A percentile compares a stretch with the other conserved stretches of the same genome.
Conservation (phyloP, 352 stramenopile genomes). For the Pythium folliculosum region DNA sequence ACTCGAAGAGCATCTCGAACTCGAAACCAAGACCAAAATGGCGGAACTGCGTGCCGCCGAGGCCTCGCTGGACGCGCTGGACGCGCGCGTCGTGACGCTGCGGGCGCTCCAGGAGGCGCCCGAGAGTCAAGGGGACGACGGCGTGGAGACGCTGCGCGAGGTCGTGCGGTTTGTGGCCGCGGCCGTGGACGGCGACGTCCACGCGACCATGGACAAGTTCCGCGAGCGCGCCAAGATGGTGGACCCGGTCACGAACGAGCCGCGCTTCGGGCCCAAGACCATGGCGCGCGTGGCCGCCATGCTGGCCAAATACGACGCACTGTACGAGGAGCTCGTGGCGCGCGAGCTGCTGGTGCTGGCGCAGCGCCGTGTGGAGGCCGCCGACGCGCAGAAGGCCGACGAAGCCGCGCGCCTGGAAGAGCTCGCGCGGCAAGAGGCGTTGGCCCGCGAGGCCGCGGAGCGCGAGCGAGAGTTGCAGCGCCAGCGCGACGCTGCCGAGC, state of each 20-base stretch:
- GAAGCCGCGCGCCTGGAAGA: constrained; percentile 23
- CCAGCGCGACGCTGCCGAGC: too few relatives aligned
- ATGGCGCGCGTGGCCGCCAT: constrained; percentile 60
- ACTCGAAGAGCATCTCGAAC: neutral
- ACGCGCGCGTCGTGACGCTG: constrained; percentile 38
- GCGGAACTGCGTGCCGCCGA: constrained; percentile 54
- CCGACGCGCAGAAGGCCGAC: constrained; percentile 28
- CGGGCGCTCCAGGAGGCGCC: constrained; percentile 2
- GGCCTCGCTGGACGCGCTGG: constrained; percentile 43
- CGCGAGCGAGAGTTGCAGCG: constrained; percentile 23
- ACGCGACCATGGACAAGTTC: constrained; percentile 52
- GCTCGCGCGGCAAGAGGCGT: constrained; percentile 15
- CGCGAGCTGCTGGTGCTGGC: constrained; percentile 3
- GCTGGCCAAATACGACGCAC: constrained; percentile 47
- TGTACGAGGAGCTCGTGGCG: constrained; percentile 38
- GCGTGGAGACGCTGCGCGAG: neutral
- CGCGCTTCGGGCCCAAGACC: constrained; percentile 80
- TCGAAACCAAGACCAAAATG: constrained; percentile 31
- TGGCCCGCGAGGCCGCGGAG: constrained; percentile 17
- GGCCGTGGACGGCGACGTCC: constrained; percentile 35
- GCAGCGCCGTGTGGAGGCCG: constrained; percentile 1
- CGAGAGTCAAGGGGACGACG: neutral
- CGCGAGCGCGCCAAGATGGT: constrained; percentile 53
- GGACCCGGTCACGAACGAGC: constrained; percentile 70
- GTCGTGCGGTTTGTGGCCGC: constrained; percentile 17